Percentiles rank a stretch among this genome's conserved stretches.
Conservation (phyloP, 2,329 filamentous ascomycete species). For the Botrytis tulipae region DNA sequence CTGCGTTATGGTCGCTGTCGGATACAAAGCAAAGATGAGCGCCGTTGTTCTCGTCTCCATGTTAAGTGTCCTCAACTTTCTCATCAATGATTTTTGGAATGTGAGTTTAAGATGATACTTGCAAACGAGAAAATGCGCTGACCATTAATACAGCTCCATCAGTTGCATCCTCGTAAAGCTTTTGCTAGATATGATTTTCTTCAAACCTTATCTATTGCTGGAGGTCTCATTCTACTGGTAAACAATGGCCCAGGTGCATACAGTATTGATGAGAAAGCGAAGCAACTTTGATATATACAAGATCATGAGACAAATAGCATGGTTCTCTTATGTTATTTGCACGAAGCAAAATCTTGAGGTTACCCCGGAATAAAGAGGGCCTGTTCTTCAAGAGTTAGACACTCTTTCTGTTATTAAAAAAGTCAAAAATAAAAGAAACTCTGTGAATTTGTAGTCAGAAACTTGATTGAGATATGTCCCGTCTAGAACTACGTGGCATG, state of each 20-base stretch:
- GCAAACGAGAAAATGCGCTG: slow-evolving; percentile 26
- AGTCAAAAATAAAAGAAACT: no score
- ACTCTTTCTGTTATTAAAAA: no score
- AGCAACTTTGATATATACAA: slow-evolving; percentile 53
- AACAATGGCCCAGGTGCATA: slow-evolving; percentile 98
- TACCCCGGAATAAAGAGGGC: no score
- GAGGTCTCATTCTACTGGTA: slow-evolving; percentile 90
- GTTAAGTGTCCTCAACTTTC: slow-evolving; percentile 90
- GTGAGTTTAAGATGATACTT: slow-evolving; percentile 53
- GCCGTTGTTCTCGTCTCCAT: slow-evolving; percentile 93
- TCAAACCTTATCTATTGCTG: slow-evolving; percentile 98
- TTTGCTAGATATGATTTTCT: slow-evolving; percentile 99
- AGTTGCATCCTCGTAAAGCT: slow-evolving; percentile 98
- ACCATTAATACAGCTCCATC: slow-evolving; percentile 67
- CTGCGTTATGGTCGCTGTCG: slow-evolving; percentile 97
- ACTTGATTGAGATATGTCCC: no score
- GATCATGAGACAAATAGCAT: no score
- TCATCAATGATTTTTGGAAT: slow-evolving; percentile 99
- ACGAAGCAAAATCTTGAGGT: no score
- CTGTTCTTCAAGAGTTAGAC: no score
- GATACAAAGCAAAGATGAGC: slow-evolving; percentile 99
- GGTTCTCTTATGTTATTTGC: no score
- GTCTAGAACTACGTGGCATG: no score
- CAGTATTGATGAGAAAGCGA: slow-evolving; percentile 99
- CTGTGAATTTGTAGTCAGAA: no score